Evolutionary conservation across 2,329 filamentous ascomycete genomes (phyloP).

Genomic region (Venturia pyrina): DNA sequence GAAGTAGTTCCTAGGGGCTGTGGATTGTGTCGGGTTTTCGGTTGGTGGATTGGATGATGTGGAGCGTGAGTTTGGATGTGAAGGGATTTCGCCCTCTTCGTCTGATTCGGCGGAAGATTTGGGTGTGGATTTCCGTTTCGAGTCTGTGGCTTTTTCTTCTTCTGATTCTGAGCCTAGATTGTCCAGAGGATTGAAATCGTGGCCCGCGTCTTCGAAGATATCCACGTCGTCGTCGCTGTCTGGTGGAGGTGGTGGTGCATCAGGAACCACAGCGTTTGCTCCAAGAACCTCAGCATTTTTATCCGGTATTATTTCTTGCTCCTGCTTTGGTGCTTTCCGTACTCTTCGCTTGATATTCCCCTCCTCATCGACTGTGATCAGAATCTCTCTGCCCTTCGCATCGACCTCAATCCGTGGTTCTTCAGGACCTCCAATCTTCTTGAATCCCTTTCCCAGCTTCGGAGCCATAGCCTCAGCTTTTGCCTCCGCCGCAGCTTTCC

Average conservation of each 20-base stretch:
- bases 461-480: slow-evolving; percentile 35
- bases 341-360: slow-evolving; percentile 54
- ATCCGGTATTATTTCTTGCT: slow-evolving; percentile 26
- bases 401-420: slow-evolving; percentile 48
- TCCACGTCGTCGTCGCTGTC: slow-evolving; percentile 37
- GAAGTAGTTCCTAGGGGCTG: slow-evolving; percentile 27
- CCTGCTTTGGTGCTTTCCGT: slow-evolving; percentile 30
- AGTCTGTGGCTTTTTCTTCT: slow-evolving; percentile 6
- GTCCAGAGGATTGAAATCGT: slow-evolving; percentile 50
- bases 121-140: background rate
- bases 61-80: slow-evolving; percentile 1
- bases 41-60: slow-evolving; percentile 12
- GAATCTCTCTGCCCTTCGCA: slow-evolving; percentile 44
- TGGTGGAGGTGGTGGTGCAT: slow-evolving; percentile 18
- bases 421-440: slow-evolving; percentile 39
- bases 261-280: slow-evolving; percentile 28
- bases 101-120: background rate
- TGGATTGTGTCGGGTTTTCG: slow-evolving; percentile 9
- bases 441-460: slow-evolving; percentile 44
- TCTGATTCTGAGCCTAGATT: slow-evolving; percentile 15
- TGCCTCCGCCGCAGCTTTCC: slow-evolving; percentile 33
- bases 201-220: slow-evolving; percentile 52
- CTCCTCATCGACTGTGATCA: slow-evolving; percentile 48
- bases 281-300: slow-evolving; percentile 21
- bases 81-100: background rate